Conservation (phyloP, 2,329 filamentous ascomycete genomes). For the Fusarium scirpi region DNA sequence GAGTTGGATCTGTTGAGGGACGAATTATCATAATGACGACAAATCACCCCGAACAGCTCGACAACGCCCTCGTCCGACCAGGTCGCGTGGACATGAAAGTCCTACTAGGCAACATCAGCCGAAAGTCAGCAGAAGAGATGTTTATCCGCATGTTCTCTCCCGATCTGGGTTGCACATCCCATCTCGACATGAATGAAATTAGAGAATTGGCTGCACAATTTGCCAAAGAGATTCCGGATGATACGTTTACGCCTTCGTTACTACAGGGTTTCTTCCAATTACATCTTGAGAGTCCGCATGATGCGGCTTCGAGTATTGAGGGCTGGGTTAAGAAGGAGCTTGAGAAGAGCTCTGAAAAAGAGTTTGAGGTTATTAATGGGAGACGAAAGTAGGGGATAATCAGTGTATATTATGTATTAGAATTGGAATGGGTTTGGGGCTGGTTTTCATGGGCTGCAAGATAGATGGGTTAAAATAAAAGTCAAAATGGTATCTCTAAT, state of each 20-base stretch:
- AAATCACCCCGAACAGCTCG: constrained; percentile 73
- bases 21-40: constrained; percentile 81
- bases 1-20: constrained; percentile 76
- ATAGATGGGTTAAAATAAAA: not conserved
- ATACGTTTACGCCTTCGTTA: constrained; percentile 62
- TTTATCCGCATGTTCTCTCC: constrained; percentile 60
- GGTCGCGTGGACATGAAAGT: constrained; percentile 76
- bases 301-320: constrained; percentile 51
- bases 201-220: constrained; percentile 65
- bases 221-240: constrained; percentile 62
- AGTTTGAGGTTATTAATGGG: constrained; percentile 48
- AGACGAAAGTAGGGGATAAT: constrained; percentile 20
- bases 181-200: constrained; percentile 48
- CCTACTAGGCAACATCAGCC: constrained; percentile 63
- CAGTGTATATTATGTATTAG: not conserved
- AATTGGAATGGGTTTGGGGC: too few relatives aligned
- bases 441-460: not conserved
- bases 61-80: constrained; percentile 72
- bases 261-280: constrained; percentile 63
- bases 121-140: constrained; percentile 59
- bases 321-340: constrained; percentile 55
- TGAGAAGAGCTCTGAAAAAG: constrained; percentile 45
- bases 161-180: constrained; percentile 47
- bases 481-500: not conserved
- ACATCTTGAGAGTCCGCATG: constrained; percentile 55